Base-by-base conservation (phyloP, 106 monocot genomes). In the Narthecium ossifragum region DNA sequence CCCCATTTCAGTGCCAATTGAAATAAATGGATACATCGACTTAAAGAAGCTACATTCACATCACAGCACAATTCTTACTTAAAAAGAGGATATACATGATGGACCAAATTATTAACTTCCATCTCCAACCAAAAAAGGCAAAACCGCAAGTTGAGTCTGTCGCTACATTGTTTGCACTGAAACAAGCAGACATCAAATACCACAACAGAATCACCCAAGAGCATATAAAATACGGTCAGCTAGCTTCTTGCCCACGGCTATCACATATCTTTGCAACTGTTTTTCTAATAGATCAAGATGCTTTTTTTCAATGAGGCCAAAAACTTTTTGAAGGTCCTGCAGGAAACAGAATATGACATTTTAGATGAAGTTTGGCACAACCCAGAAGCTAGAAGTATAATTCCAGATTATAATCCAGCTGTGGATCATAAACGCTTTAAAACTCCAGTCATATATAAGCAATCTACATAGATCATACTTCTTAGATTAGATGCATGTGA, bases 201-300 rank as follows among this genome's bases (percentile, higher is more conserved):
- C n/a, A n/a, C n/a, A n/a, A n/a, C 50, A 51, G 34, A 29, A 54
- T 64, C 34, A 85, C 0, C 51, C 76, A 46, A 81, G 81, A 20
- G 67, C 55, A 55, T 86, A 86, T 49, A 80, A 34, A 29, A 86
- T 68, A 10, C 55, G 81, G 10, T 31, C n/a, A 6, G 78, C 55
- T 2, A 85, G 77, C 30, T 81, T 58, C 48, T 61, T 67, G 26
- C 86, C 81, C 36, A 81, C 78, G 20, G 52, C 81, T 38, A 32
- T 64, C 8, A 59, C 68, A 51, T 68, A 86, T 49, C 64, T 66
- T 10, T 64, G 57, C 65, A 85, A 51, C 45, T 85, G 77, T 63
- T 61, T 50, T 34, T 78, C 80, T 34, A 85, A 63, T 40, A 43
- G 27, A 12, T 9, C 31, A 11, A 77, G 34, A 54, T 45, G 32